phyloP scores from a whole-genome alignment of 306 rosid genomes.

The Alnus rubra region DNA sequence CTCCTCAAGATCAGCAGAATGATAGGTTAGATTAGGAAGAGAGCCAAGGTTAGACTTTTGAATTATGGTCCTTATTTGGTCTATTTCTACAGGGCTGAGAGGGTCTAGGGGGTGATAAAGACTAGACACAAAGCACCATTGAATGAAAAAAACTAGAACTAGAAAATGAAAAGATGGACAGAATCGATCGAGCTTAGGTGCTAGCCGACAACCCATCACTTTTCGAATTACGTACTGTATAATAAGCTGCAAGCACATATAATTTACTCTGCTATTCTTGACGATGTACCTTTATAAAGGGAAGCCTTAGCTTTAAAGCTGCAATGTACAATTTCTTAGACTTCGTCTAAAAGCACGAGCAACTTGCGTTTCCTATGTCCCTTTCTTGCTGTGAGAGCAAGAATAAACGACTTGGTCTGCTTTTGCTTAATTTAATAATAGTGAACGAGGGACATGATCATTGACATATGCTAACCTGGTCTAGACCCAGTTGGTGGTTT shows the following conservation, averaged over 20 bases:
- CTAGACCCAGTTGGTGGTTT: no score
- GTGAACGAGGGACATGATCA: constrained; percentile 31
- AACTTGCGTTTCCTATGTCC: constrained; percentile 22
- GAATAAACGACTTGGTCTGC: constrained; percentile 24
- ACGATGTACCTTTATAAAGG: constrained; percentile 6
- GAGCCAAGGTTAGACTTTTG: constrained; percentile 58
- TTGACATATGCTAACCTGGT: neutral
- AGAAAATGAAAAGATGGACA: constrained; percentile 25
- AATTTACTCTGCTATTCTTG: neutral
- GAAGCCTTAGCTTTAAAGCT: constrained; percentile 8
- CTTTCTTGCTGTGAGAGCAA: constrained; percentile 50
- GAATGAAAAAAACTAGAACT: constrained; percentile 37
- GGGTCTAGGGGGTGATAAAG: constrained; percentile 79
- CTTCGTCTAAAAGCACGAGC: constrained; percentile 26
- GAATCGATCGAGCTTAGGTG: no score
- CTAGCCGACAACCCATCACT: neutral
- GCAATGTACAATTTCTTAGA: constrained; percentile 2
- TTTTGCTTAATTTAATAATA: constrained; percentile 38
- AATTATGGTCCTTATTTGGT: constrained; percentile 49
- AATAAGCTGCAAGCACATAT: constrained; percentile 5
- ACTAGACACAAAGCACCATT: constrained; percentile 25
- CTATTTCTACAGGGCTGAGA: constrained; percentile 59
- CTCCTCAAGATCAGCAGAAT: constrained; percentile 70
- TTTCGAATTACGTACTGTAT: neutral
- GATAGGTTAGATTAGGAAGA: constrained; percentile 72